A percentile compares a stretch with the other conserved stretches of the same genome.
Conservation (phyloP, 2,329 filamentous ascomycete genomes). For the Alternaria sp. region DNA sequence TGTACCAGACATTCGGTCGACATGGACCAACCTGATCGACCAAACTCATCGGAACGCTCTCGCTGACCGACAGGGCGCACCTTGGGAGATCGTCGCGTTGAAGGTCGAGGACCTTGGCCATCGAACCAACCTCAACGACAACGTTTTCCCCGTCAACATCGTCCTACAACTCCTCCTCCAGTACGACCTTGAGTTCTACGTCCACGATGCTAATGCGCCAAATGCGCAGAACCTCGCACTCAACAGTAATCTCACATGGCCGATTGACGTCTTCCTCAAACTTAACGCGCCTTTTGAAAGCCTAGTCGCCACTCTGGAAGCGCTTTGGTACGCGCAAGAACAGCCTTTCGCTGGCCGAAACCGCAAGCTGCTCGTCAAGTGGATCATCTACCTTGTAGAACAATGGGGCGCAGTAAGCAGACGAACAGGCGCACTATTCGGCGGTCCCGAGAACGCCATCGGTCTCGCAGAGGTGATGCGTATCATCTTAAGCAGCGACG, state of each 20-base stretch:
- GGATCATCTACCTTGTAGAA: constrained; percentile 67
- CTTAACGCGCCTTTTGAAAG: constrained; percentile 67
- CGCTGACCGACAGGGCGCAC: constrained; percentile 56
- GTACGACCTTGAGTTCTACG: constrained; percentile 56
- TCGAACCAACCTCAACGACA: constrained; percentile 62
- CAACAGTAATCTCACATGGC: constrained; percentile 58
- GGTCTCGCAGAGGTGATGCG: constrained; percentile 47
- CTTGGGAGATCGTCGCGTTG: constrained; percentile 73
- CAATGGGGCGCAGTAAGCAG: constrained; percentile 67
- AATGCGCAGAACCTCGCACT: constrained; percentile 21
- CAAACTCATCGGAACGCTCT: constrained; percentile 63
- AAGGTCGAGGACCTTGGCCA: constrained; percentile 64
- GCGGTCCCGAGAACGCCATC: constrained; percentile 64
- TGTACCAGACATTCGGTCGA: constrained; percentile 79
- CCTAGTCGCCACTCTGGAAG: constrained; percentile 67
- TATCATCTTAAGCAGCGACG: constrained; percentile 54
- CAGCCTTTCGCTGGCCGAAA: constrained; percentile 66
- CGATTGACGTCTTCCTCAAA: constrained; percentile 69
- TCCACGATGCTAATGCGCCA: constrained; percentile 48
- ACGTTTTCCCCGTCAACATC: constrained; percentile 61
- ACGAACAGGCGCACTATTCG: constrained; percentile 62
- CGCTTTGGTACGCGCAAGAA: constrained; percentile 71
- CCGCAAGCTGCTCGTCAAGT: constrained; percentile 63
- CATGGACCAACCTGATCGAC: constrained; percentile 83
- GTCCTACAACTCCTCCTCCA: constrained; percentile 45